Base-by-base conservation (phyloP, 306 rosid genomes). In the Prunus persica region DNA sequence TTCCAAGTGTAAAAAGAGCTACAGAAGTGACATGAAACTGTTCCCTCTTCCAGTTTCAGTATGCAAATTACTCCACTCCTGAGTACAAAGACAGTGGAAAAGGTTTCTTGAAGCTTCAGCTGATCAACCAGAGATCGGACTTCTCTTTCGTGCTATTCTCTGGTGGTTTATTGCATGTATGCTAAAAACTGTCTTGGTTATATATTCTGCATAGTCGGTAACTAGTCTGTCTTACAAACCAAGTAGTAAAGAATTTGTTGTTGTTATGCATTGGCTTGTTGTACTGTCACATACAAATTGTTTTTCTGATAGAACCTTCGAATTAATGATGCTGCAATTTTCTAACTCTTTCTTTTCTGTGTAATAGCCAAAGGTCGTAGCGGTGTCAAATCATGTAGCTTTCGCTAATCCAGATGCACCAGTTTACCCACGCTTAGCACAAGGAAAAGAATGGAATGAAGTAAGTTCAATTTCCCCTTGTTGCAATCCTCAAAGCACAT, bases 101-200 rank as follows among this genome's bases (percentile, higher is more conserved):
- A 84, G 96, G 96, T 50, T 62, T 74, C 76, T 78, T 92, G 92
- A 87, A 83, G 86, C 91, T 92, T 82, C 93, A 84, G 86, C 81
- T 92, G 87, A 92, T 90, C 80, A 92, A 92, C 77, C 96, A 88
- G 86, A 87, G 96, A 92, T 86, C 88, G 10, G 93, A 92, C 78
- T 90, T 92, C 79, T 86, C 97, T 41, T 88, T 92, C 27, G 93
- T 77, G 15, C 80, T 92, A 56, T 92, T 92, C 78, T 82, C 91
- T 1, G 93, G 93, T 27, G 97, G 93, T 75, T 81, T 92, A 60
- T 63, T 81, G 41, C 84, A 80, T 84, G 97, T 92, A 88, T 30
- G 84, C 60, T 30, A 25, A 24, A 56, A 1, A 6, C 18, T 8
- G 57, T 61, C 43, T 22, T 76, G 67, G 9, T 55, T 15, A 7